phyloP scores from a whole-genome alignment of 768 basidiomycete genomes.

The Mycena vitilis region DNA sequence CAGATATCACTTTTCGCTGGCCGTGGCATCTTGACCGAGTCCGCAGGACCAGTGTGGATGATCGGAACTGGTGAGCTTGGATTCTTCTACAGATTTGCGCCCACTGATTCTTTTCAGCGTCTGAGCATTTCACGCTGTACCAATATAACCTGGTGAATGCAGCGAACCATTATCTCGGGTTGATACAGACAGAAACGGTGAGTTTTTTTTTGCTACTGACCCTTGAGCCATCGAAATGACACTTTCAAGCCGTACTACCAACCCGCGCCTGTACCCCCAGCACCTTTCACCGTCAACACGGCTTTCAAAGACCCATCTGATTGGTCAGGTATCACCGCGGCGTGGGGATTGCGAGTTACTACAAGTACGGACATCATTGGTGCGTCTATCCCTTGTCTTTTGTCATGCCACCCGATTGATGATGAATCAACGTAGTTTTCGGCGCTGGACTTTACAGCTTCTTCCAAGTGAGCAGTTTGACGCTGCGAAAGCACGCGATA shows the following conservation, averaged over 20 bases:
- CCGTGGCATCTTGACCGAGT: slow-evolving; percentile 80
- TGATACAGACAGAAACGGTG: slow-evolving; percentile 82
- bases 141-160: slow-evolving; percentile 76
- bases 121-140: slow-evolving; percentile 77
- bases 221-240: no score
- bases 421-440: slow-evolving; percentile 66
- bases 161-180: slow-evolving; percentile 74
- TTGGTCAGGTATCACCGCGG: slow-evolving; percentile 53
- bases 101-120: slow-evolving; percentile 19
- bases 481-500: background rate
- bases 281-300: slow-evolving; percentile 62
- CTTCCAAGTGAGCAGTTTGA: slow-evolving; percentile 52
- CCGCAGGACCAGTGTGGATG: slow-evolving; percentile 77
- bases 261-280: slow-evolving; percentile 66
- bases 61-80: slow-evolving; percentile 65
- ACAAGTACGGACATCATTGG: slow-evolving; percentile 48
- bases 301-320: slow-evolving; percentile 65
- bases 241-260: slow-evolving; percentile 73
- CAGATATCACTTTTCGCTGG: slow-evolving; percentile 68
- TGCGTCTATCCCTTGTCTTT: no score
- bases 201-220: no score
- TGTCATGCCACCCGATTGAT: no score
- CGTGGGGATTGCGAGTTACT: slow-evolving; percentile 68
- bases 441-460: slow-evolving; percentile 81
- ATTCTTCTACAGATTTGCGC: slow-evolving; percentile 15